phyloP scores from a whole-genome alignment of 805 yeast genomes.

The Lachancea quebecensis region DNA sequence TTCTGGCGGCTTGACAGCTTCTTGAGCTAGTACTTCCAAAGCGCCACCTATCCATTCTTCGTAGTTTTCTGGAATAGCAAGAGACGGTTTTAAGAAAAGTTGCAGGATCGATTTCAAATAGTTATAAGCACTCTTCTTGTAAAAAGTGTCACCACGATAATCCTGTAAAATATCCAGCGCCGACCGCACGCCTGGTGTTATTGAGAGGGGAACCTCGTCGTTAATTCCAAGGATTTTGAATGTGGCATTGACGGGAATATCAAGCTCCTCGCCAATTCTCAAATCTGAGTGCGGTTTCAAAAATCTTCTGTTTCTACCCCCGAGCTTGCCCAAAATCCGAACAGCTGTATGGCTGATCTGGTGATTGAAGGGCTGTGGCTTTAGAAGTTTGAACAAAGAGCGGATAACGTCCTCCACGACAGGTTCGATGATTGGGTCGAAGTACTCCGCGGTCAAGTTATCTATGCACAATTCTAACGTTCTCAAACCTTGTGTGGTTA shows the following conservation, averaged over 20 bases:
- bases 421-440: slow-evolving; percentile 95
- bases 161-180: slow-evolving; percentile 74
- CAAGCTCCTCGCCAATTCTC: slow-evolving; percentile 43
- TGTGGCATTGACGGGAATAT: slow-evolving; percentile 63
- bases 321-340: slow-evolving; percentile 87
- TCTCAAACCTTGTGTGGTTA: slow-evolving; percentile 89
- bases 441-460: slow-evolving; percentile 90
- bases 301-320: slow-evolving; percentile 89
- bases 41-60: slow-evolving; percentile 43
- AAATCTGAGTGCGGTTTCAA: slow-evolving; percentile 69
- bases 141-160: slow-evolving; percentile 47
- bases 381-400: slow-evolving; percentile 83
- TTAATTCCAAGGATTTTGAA: slow-evolving; percentile 66
- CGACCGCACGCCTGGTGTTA: slow-evolving; percentile 76
- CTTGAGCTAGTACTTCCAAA: slow-evolving; percentile 32
- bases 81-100: slow-evolving; percentile 47
- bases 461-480: slow-evolving; percentile 95
- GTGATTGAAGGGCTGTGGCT: slow-evolving; percentile 90
- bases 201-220: slow-evolving; percentile 57
- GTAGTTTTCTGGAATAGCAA: slow-evolving; percentile 36
- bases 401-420: slow-evolving; percentile 91
- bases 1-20: slow-evolving; percentile 29
- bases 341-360: slow-evolving; percentile 93
- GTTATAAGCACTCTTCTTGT: slow-evolving; percentile 70
- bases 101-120: slow-evolving; percentile 61